A percentile compares a stretch with the other conserved stretches of the same genome.
Conservation (phyloP, 495 filamentous ascomycete genomes). For the Staphylotrichum longicolle region DNA sequence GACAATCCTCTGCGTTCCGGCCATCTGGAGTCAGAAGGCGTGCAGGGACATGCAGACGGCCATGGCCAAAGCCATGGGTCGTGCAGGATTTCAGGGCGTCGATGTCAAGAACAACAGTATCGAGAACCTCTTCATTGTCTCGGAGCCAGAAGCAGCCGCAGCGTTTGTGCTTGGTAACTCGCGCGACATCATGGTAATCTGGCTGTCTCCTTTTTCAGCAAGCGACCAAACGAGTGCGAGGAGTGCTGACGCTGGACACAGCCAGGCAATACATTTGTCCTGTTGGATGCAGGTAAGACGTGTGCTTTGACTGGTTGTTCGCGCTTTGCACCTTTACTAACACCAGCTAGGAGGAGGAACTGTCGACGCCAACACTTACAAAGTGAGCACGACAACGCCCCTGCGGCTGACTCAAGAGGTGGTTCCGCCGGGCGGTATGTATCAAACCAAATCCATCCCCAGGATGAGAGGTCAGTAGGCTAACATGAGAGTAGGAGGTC, state of each 20-base stretch:
- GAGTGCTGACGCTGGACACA: not conserved
- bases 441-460: not conserved
- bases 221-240: not conserved
- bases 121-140: slow-evolving; percentile 27
- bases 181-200: slow-evolving; percentile 5
- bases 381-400: slow-evolving; percentile 31
- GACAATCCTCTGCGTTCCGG: slow-evolving; percentile 35
- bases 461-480: not conserved
- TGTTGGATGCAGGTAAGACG: slow-evolving; percentile 25
- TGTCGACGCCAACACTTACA: slow-evolving; percentile 43
- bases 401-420: slow-evolving; percentile 27
- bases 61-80: slow-evolving; percentile 29
- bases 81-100: slow-evolving; percentile 24
- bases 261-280: slow-evolving; percentile 11
- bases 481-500: slow-evolving; percentile 14
- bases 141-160: slow-evolving; percentile 38
- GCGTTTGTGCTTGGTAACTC: slow-evolving; percentile 25
- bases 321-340: slow-evolving; percentile 21
- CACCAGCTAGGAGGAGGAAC: slow-evolving; percentile 44
- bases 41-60: slow-evolving; percentile 35
- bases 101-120: slow-evolving; percentile 20
- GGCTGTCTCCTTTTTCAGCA: not conserved
- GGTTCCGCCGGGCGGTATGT: slow-evolving; percentile 5
- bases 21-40: slow-evolving; percentile 33
- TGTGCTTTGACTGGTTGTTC: not conserved